A percentile compares a stretch with the other conserved stretches of the same genome.
These are phyloP conservation scores for Beauveria scarabaeidicola DNA, from an alignment of 2,329 filamentous ascomycete species.

Conservation along the genomic window DNA sequence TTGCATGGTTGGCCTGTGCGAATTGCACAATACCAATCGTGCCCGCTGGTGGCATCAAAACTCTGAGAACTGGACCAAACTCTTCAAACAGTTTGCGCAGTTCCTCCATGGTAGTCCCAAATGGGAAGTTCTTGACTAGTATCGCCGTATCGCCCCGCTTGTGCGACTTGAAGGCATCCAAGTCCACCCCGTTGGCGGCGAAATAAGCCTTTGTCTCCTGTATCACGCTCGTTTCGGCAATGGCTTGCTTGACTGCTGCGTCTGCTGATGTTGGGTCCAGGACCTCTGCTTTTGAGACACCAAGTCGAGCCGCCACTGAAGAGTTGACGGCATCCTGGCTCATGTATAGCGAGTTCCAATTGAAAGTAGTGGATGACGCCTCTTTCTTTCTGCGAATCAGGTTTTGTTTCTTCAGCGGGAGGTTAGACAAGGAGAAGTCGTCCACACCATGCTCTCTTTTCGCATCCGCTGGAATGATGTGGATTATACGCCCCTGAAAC, in stretches of 20 bases:
- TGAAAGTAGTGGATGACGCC: slow-evolving; percentile 71
- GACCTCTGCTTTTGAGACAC: slow-evolving; percentile 82
- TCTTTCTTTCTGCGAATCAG: slow-evolving; percentile 79
- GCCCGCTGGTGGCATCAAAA: slow-evolving; percentile 86
- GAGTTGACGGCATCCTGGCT: slow-evolving; percentile 91
- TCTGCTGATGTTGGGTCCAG: slow-evolving; percentile 94
- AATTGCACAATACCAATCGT: slow-evolving; percentile 94
- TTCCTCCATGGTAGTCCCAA: slow-evolving; percentile 71
- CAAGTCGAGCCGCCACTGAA: slow-evolving; percentile 76
- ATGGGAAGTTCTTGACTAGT: slow-evolving; percentile 90
- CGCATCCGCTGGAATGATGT: slow-evolving; percentile 75
- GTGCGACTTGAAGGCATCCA: slow-evolving; percentile 81
- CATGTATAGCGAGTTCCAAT: slow-evolving; percentile 99
- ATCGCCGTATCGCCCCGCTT: slow-evolving; percentile 81
- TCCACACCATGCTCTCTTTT: slow-evolving; percentile 78
- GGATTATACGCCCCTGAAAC: slow-evolving; percentile 87
- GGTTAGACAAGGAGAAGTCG: slow-evolving; percentile 80
- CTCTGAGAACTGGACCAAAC: slow-evolving; percentile 69
- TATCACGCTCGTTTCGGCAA: slow-evolving; percentile 92
- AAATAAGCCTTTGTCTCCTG: slow-evolving; percentile 96
- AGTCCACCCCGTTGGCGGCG: slow-evolving; percentile 74
- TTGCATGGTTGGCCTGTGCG: slow-evolving; percentile 66
- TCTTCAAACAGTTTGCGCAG: slow-evolving; percentile 75
- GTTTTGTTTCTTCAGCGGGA: slow-evolving; percentile 91
- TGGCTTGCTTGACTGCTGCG: slow-evolving; percentile 90